Base-by-base conservation (phyloP, 306 rosid species). In the Lupinus albus region DNA sequence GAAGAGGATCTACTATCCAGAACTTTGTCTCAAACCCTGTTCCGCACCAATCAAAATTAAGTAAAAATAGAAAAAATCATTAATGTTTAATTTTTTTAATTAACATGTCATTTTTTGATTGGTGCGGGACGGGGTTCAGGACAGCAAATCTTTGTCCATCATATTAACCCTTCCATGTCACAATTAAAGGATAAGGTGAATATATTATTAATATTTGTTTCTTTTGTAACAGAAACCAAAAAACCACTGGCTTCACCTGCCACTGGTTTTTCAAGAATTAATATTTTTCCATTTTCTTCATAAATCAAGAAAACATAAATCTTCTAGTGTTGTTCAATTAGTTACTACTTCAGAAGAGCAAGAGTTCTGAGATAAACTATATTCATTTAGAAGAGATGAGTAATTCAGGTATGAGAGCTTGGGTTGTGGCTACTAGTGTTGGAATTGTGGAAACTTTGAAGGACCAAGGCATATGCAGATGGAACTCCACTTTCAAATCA, bases 391-490 rank as follows among this genome's bases (percentile, higher is more conserved):
- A 47, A 3, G 10, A 66, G 14, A 82, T 82, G 83, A 75, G 58
- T 71, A 75, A 52, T 71, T 75, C 76, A 71, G 17, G 53, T 16
- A 72, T 21, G 11, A 75, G 51, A 57, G 76, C 79, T 49, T 82
- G 86, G 86, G 8, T 8, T 48, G 86, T 60, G 38, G 81, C 75
- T 8, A 75, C 38, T 0, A 71, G 78, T 54, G 80, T 80, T 66
- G 78, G 75, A 45, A 72, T 71, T 53, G 75, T 82, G 25, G 83
- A 79, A 54, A 76, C 79, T 0, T 71, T 84, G 85, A 82, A 82
- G 44, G 92, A 89, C 13, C 89, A 86, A 48, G 96, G 92, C 4
- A 33, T 86, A 2, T 85, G 89, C 57, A 76, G 87, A 48, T 80
- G 84, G 89, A 88, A 76, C 15, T 48, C 50, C 12, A 49, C 76